phyloP scores from a whole-genome alignment of 768 basidiomycete genomes.

The Leucosporidium yakuticum region DNA sequence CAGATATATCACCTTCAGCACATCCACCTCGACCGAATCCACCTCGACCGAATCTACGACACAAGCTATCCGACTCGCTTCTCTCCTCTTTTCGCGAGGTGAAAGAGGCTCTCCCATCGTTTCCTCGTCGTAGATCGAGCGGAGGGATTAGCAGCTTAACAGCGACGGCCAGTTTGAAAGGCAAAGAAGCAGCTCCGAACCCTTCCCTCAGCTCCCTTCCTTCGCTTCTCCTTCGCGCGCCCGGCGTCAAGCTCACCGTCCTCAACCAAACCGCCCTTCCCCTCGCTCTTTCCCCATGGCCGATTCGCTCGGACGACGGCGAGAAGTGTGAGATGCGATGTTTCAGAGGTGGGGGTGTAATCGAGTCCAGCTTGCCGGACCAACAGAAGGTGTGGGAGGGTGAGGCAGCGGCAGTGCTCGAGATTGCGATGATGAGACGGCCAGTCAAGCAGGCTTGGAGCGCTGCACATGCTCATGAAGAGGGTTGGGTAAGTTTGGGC shows the following conservation, averaged over 20 bases:
- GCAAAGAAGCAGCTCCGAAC: neutral
- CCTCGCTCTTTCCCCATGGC: neutral
- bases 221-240: neutral
- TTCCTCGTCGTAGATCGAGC: neutral
- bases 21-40: no score
- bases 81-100: no score
- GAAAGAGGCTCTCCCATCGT: neutral
- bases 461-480: neutral
- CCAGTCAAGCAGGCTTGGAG: neutral
- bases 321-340: neutral
- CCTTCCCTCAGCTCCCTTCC: neutral
- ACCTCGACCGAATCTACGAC: no score
- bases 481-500: conserved; percentile 7
- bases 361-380: neutral
- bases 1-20: no score
- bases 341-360: neutral
- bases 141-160: neutral
- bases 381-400: no score
- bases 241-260: conserved; percentile 4
- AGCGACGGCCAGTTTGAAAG: neutral
- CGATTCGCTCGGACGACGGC: neutral
- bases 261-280: neutral
- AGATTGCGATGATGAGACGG: neutral
- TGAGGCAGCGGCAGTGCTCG: neutral
- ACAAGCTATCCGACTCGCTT: no score